Evolutionary conservation across 176 grass and related monocot genomes (phyloP).

Genomic region (Cymbopogon citratus): DNA sequence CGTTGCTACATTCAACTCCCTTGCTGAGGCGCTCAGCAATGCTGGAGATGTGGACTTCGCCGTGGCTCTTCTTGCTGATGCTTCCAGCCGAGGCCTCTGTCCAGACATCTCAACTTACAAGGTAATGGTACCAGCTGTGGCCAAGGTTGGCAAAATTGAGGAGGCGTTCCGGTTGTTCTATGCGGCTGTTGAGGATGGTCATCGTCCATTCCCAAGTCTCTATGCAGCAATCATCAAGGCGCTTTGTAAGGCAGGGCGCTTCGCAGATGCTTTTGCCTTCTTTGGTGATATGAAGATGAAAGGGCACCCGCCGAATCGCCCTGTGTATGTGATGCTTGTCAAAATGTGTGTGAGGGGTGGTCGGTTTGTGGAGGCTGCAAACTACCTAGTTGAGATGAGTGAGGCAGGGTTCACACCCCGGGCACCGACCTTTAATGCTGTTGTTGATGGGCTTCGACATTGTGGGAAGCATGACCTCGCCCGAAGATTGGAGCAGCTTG

Average conservation of each 20-base stretch:
- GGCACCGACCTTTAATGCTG: conserved; percentile 58
- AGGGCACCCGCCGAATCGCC: conserved; percentile 65
- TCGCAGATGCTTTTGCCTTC: conserved; percentile 67
- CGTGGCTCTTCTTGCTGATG: conserved; percentile 58
- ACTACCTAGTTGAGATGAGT: conserved; percentile 86
- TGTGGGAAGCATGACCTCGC: conserved; percentile 74
- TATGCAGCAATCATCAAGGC: conserved; percentile 90
- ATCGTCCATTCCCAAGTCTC: conserved; percentile 82
- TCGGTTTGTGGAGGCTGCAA: conserved; percentile 65
- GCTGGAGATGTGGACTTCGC: conserved; percentile 60
- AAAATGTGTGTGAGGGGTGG: conserved; percentile 88
- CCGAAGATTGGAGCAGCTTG: conserved; percentile 71
- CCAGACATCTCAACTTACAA: conserved; percentile 96
- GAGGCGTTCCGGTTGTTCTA: conserved; percentile 77
- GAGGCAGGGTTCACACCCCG: conserved; percentile 64
- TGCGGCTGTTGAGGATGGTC: conserved; percentile 64
- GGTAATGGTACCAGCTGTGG: conserved; percentile 74
- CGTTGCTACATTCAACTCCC: conserved; percentile 81
- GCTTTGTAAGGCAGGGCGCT: conserved; percentile 72
- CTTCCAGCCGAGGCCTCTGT: conserved; percentile 62
- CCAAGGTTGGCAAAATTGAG: conserved; percentile 77
- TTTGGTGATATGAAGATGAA: conserved; percentile 82
- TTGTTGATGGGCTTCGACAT: conserved; percentile 73
- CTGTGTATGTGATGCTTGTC: conserved; percentile 92
- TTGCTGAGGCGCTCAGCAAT: conserved; percentile 68